Evolutionary conservation across 1,284 basidiomycete genomes (phyloP).

Genomic region (Pseudozyma pruni): DNA sequence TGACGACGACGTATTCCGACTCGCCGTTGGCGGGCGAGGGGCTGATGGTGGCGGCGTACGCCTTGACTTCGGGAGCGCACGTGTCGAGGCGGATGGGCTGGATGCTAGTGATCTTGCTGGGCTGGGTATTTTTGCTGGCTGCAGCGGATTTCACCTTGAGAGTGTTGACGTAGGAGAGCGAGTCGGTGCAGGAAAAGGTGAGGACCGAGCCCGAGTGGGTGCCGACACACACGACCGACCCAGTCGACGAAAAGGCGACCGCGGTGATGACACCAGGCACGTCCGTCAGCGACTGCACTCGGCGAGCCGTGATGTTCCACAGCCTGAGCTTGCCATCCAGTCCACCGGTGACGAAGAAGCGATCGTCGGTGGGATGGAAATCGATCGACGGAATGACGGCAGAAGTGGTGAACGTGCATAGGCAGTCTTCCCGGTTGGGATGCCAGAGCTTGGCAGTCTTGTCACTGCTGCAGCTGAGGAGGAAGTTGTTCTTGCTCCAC

Average conservation of each 20-base stretch:
- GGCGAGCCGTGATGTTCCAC: conserved; percentile 64
- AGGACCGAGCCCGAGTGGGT: conserved; percentile 64
- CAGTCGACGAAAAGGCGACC: conserved; percentile 66
- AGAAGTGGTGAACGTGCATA: conserved; percentile 68
- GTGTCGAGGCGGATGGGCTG: conserved; percentile 49
- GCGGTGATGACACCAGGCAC: conserved; percentile 68
- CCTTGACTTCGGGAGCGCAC: conserved; percentile 1
- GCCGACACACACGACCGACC: conserved; percentile 65
- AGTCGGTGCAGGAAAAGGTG: conserved; percentile 62
- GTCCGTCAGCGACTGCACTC: conserved; percentile 52
- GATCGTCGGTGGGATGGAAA: conserved; percentile 67
- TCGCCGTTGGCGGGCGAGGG: neutral
- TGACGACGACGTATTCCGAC: conserved; percentile 66
- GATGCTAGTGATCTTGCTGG: conserved; percentile 68
- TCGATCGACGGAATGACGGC: conserved; percentile 68
- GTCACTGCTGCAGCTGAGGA: conserved; percentile 68
- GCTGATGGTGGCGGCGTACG: conserved; percentile 2
- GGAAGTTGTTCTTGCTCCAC: conserved; percentile 70
- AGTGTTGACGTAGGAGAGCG: conserved; percentile 56
- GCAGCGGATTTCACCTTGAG: conserved; percentile 63
- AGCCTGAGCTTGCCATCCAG: conserved; percentile 68
- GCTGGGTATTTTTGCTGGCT: conserved; percentile 63
- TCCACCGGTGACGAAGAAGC: conserved; percentile 68
- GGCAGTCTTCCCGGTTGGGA: conserved; percentile 62
- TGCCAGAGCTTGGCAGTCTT: conserved; percentile 69